Conservation (phyloP, 352 stramenopile species). For the Phytophthora sp. region DNA sequence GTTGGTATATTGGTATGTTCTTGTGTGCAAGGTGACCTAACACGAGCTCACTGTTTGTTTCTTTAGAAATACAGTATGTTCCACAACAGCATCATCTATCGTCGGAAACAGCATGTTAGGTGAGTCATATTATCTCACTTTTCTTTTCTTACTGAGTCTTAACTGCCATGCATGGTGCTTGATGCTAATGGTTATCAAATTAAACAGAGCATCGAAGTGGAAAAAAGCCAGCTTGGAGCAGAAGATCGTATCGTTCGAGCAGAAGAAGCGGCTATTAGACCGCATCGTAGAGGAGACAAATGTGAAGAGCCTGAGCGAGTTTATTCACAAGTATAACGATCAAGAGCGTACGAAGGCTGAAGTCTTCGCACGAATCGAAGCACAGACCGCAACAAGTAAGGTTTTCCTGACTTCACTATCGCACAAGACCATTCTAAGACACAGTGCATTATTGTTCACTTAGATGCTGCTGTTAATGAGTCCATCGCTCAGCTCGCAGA, state of each 20-base stretch:
- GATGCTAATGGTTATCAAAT: not conserved
- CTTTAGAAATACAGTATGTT: constrained; percentile 43
- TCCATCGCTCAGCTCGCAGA: constrained; percentile 56
- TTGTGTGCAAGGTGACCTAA: not conserved
- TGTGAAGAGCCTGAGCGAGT: constrained; percentile 61
- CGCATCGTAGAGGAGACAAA: constrained; percentile 57
- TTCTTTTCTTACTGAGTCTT: too few species aligned
- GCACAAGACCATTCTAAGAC: too few species aligned
- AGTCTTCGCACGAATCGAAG: constrained; percentile 59
- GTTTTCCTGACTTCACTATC: not conserved
- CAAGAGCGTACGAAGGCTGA: constrained; percentile 61
- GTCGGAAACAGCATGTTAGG: constrained; percentile 49
- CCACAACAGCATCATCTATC: constrained; percentile 44
- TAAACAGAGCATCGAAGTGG: constrained; percentile 41
- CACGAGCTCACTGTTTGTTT: not conserved
- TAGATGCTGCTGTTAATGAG: constrained; percentile 56
- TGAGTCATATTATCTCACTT: constrained; percentile 15
- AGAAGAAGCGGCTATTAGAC: constrained; percentile 74
- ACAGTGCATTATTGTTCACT: too few species aligned
- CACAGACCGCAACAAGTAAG: constrained; percentile 54
- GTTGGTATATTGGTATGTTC: not conserved
- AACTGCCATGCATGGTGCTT: too few species aligned
- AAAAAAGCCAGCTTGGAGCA: constrained; percentile 67
- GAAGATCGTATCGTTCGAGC: constrained; percentile 71
- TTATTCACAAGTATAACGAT: constrained; percentile 68